A percentile compares a stretch with the other conserved stretches of the same genome.
Evolutionary conservation across 2,329 filamentous ascomycete genomes (phyloP).

Genomic region (Claviceps sp.): DNA sequence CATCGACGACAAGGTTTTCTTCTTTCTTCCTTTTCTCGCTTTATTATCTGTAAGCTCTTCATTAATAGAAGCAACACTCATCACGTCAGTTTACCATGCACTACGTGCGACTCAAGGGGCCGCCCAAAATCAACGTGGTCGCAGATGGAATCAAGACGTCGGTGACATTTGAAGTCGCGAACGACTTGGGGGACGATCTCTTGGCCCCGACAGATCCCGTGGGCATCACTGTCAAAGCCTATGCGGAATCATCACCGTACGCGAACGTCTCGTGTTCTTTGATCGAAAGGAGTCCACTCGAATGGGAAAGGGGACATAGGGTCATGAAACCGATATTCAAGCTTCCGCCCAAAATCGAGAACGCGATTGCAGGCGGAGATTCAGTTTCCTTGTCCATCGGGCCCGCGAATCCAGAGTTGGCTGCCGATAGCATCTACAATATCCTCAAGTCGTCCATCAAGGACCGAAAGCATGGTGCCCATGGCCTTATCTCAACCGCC

Average conservation of each 20-base stretch:
- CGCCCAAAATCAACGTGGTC: conserved; percentile 24
- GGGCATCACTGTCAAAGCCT: conserved; percentile 25
- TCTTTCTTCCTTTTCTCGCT: not conserved
- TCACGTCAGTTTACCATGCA: conserved; percentile 30
- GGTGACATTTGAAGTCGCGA: conserved; percentile 41
- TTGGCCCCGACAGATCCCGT: conserved; percentile 31
- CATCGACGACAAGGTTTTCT: not conserved
- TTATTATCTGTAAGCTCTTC: not conserved
- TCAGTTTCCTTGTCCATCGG: conserved; percentile 17
- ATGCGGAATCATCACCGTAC: conserved; percentile 10
- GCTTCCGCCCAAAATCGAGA: conserved; percentile 15
- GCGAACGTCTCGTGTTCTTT: conserved; percentile 13
- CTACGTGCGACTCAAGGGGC: conserved; percentile 41
- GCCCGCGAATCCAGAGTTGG: conserved; percentile 10
- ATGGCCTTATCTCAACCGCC: conserved; percentile 30
- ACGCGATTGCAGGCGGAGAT: conserved; percentile 12
- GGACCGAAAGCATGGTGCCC: conserved; percentile 9
- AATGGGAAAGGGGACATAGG: conserved; percentile 24
- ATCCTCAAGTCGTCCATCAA: conserved; percentile 14
- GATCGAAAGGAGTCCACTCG: conserved; percentile 14
- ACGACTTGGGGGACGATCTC: conserved; percentile 43
- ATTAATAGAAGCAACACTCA: not conserved
- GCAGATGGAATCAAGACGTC: conserved; percentile 19
- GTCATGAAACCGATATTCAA: conserved; percentile 23
- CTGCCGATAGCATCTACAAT: conserved; percentile 14